Conservation (phyloP, 139 green algal species). For the Tetraselmis striata region DNA sequence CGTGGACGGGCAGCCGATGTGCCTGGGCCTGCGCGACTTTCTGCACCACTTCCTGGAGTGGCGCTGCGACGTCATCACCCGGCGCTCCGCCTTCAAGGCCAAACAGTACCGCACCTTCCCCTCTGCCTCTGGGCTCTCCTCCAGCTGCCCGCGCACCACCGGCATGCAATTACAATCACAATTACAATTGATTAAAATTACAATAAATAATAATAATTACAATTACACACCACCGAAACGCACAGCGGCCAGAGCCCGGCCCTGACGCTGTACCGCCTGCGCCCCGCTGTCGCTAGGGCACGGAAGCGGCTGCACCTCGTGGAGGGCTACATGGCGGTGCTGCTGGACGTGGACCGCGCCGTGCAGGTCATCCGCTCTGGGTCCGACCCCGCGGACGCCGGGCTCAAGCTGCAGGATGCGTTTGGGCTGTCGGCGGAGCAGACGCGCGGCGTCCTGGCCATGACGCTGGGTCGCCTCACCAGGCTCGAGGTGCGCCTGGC, state of each 20-base stretch:
- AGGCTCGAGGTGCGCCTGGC: constrained; percentile 55
- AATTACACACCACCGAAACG: too few relatives aligned
- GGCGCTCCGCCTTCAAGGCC: not conserved
- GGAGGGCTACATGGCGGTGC: constrained; percentile 64
- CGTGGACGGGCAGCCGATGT: constrained; percentile 46
- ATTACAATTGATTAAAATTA: too few relatives aligned
- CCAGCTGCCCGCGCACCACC: too few relatives aligned
- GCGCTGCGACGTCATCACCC: constrained; percentile 25
- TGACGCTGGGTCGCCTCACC: constrained; percentile 82
- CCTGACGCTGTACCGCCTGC: too few relatives aligned
- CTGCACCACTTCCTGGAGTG: constrained; percentile 80
- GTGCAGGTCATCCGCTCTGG: constrained; percentile 54
- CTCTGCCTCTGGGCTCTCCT: too few relatives aligned
- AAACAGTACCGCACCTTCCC: not conserved
- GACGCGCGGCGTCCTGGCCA: constrained; percentile 68
- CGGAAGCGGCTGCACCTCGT: constrained; percentile 68
- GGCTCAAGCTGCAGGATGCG: constrained; percentile 31
- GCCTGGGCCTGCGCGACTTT: constrained; percentile 59
- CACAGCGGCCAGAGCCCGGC: too few relatives aligned
- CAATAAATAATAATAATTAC: too few relatives aligned
- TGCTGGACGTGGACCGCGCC: constrained; percentile 66
- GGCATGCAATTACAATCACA: too few relatives aligned
- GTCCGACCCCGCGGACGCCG: constrained; percentile 50
- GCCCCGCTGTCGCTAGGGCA: too few relatives aligned
- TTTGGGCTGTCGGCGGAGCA: constrained; percentile 60